A percentile compares a stretch with the other conserved stretches of the same genome.
phyloP scores from a whole-genome alignment of 345 rosid genomes.

The Bretschneidera sinensis region DNA sequence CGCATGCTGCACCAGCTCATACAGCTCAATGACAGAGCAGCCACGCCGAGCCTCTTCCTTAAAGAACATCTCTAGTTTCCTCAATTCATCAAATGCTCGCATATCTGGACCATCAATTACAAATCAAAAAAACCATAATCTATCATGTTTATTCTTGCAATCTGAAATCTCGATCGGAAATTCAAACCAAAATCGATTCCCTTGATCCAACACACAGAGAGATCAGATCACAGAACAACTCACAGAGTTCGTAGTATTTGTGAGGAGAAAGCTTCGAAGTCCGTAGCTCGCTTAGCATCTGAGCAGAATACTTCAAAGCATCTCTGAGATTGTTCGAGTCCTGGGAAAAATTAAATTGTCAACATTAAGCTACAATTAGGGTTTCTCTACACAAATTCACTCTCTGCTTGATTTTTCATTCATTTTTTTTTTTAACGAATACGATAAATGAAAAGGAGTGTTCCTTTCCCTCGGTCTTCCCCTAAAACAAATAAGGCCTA shows the following conservation, averaged over 20 bases:
- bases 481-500: slow-evolving; percentile 13
- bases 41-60: slow-evolving; percentile 93
- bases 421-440: neutral
- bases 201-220: slow-evolving; percentile 7
- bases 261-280: slow-evolving; percentile 98
- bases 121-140: slow-evolving; percentile 12
- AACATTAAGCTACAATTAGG: slow-evolving; percentile 25
- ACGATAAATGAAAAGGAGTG: neutral
- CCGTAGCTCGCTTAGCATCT: slow-evolving; percentile 97
- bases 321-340: slow-evolving; percentile 95
- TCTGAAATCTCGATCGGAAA: slow-evolving; percentile 1
- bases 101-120: slow-evolving; percentile 46
- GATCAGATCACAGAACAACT: slow-evolving; percentile 32
- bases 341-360: slow-evolving; percentile 27
- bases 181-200: slow-evolving; percentile 2
- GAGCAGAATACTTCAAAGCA: slow-evolving; percentile 96
- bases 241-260: slow-evolving; percentile 90
- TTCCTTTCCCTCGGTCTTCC: neutral
- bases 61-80: slow-evolving; percentile 90
- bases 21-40: slow-evolving; percentile 90
- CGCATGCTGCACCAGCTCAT: slow-evolving; percentile 97
- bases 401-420: neutral
- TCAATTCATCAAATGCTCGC: slow-evolving; percentile 96
- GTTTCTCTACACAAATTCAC: slow-evolving; percentile 6
- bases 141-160: neutral